Evolutionary conservation across 176 grass and related monocot species (phyloP).

Genomic region (Eleusine coracana): DNA sequence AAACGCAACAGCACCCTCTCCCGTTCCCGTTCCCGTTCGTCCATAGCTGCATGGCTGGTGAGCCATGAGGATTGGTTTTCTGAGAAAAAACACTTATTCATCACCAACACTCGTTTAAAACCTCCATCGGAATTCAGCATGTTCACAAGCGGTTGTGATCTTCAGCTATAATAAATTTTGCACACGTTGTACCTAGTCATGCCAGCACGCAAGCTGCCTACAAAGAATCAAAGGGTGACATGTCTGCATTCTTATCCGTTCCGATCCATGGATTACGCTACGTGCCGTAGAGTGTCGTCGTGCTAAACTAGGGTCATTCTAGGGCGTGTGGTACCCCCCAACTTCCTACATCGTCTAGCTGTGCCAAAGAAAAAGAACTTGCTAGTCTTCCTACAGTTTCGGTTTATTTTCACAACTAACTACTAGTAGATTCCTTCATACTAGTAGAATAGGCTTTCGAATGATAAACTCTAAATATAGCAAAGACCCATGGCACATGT

Average conservation of each 20-base stretch:
- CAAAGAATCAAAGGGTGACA: slow-evolving; percentile 10
- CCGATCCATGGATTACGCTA: slow-evolving; percentile 24
- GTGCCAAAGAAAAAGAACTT: neutral
- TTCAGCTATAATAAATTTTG: neutral
- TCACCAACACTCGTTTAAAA: neutral
- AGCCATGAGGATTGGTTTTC: neutral
- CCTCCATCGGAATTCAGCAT: neutral
- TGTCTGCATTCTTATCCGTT: slow-evolving; percentile 24
- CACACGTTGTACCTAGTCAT: neutral
- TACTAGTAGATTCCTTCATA: neutral
- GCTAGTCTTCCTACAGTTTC: neutral
- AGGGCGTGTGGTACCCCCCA: neutral
- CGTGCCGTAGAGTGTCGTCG: neutral
- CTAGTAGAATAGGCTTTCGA: neutral
- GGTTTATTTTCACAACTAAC: neutral
- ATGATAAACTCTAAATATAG: neutral
- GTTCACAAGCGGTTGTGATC: neutral
- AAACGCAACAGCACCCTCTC: too few species aligned
- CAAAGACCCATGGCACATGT: neutral
- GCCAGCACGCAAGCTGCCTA: neutral
- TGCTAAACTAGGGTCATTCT: slow-evolving; percentile 13
- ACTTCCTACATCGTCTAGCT: neutral
- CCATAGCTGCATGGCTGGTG: neutral
- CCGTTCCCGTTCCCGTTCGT: too few species aligned
- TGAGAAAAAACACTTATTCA: neutral